phyloP scores from a whole-genome alignment of 2,329 filamentous ascomycete genomes.

The Fusarium sp. region DNA sequence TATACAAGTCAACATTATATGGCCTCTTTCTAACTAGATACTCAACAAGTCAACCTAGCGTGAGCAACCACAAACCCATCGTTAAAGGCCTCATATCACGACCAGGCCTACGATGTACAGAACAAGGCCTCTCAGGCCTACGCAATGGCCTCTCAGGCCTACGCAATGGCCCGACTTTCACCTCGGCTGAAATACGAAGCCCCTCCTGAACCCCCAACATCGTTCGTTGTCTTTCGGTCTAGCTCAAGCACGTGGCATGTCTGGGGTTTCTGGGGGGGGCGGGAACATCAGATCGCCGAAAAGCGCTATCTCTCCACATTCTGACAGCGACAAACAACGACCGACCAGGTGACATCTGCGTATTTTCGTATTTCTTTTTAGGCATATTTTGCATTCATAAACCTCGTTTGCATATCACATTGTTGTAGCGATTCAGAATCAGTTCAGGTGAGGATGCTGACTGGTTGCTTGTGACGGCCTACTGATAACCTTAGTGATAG shows the following conservation, averaged over 20 bases:
- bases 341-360: neutral
- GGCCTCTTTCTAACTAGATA: neutral
- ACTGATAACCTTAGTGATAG: neutral
- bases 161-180: neutral
- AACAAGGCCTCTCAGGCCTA: neutral
- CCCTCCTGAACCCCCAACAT: constrained; percentile 2
- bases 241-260: constrained; percentile 16
- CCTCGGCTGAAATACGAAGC: constrained; percentile 10
- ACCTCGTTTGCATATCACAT: neutral
- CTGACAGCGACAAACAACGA: neutral
- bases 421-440: neutral
- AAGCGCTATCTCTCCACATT: constrained; percentile 16
- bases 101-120: neutral
- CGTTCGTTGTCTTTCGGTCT: constrained; percentile 12
- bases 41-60: neutral
- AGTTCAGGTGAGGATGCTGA: neutral
- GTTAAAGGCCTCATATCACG: neutral
- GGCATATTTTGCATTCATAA: neutral
- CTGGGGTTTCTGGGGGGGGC: constrained; percentile 14
- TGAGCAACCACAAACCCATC: neutral
- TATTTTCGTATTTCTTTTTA: neutral
- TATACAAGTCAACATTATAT: constrained; percentile 1
- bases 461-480: neutral
- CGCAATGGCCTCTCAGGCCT: neutral
- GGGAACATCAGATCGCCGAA: constrained; percentile 11